Evolutionary conservation across 306 rosid species (phyloP).

Genomic region (Trifolium repens): DNA sequence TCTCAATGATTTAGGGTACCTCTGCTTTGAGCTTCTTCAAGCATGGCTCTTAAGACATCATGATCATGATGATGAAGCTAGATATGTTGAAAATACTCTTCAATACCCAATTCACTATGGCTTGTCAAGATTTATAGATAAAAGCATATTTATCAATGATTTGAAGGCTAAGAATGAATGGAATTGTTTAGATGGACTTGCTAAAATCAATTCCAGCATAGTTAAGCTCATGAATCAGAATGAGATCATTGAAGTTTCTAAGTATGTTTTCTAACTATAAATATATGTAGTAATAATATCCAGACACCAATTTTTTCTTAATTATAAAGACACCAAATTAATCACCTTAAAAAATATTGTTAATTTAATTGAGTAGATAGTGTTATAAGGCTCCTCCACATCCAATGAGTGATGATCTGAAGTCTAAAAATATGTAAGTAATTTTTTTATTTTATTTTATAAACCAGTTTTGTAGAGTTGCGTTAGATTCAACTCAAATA

Average conservation of each 20-base stretch:
- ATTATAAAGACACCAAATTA: no score
- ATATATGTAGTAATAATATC: no score
- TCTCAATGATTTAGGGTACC: not conserved
- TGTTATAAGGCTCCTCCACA: no score
- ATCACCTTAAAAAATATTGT: not conserved
- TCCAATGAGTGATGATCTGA: no score
- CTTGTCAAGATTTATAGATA: not conserved
- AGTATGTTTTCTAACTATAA: conserved; percentile 32
- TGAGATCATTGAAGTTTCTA: conserved; percentile 42
- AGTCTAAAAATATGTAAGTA: no score
- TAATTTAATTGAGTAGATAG: no score
- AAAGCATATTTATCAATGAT: not conserved
- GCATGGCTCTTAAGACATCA: not conserved
- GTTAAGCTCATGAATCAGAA: conserved; percentile 39
- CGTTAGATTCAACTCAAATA: no score
- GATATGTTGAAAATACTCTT: not conserved
- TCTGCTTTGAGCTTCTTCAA: not conserved
- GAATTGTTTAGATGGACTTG: conserved; percentile 39
- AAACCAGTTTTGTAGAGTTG: no score
- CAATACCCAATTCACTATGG: conserved; percentile 7
- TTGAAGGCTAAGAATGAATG: not conserved
- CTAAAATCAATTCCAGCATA: conserved; percentile 38
- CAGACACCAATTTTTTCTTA: not conserved
- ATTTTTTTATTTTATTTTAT: no score
- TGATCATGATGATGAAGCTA: not conserved